Conservation (phyloP, 1,284 basidiomycete species). For the Leccinum solheimii region DNA sequence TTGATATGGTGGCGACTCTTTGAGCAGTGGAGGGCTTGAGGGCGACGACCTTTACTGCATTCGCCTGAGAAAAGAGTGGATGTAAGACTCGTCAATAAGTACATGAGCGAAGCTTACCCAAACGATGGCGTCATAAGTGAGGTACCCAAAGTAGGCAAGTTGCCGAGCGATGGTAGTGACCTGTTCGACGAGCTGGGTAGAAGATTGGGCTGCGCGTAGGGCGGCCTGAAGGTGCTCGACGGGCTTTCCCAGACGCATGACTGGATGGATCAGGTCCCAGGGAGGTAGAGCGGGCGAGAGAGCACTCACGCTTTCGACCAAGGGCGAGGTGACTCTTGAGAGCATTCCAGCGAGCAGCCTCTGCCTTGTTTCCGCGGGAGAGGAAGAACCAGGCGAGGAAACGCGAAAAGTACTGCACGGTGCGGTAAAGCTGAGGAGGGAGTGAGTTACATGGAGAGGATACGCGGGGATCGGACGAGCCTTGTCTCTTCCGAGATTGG, state of each 20-base stretch:
- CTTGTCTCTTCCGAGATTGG: conserved; percentile 90
- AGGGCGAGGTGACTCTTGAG: conserved; percentile 79
- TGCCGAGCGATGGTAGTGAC: conserved; percentile 84
- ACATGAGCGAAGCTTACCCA: conserved; percentile 62
- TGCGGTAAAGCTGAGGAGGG: conserved; percentile 76
- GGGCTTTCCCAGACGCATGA: conserved; percentile 92
- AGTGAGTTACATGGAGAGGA: neutral
- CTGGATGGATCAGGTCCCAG: conserved; percentile 41
- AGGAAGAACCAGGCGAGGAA: conserved; percentile 86
- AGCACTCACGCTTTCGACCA: conserved; percentile 72
- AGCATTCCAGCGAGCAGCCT: conserved; percentile 74
- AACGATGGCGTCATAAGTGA: conserved; percentile 77
- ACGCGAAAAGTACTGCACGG: conserved; percentile 90
- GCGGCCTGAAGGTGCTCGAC: conserved; percentile 94
- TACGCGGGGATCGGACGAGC: conserved; percentile 36
- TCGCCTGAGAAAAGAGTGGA: conserved; percentile 46
- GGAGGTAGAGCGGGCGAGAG: conserved; percentile 5
- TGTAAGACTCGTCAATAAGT: conserved; percentile 1
- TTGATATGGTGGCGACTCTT: conserved; percentile 71
- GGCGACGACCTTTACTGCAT: conserved; percentile 68
- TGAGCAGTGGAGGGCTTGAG: conserved; percentile 66
- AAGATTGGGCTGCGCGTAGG: conserved; percentile 68
- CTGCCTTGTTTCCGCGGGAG: conserved; percentile 59
- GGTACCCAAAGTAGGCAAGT: conserved; percentile 89
- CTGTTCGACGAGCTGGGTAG: conserved; percentile 70